A percentile compares a stretch with the other conserved stretches of the same genome.
Evolutionary conservation across 2,329 filamentous ascomycete species (phyloP).

Genomic region (Aspergillus japonicus): DNA sequence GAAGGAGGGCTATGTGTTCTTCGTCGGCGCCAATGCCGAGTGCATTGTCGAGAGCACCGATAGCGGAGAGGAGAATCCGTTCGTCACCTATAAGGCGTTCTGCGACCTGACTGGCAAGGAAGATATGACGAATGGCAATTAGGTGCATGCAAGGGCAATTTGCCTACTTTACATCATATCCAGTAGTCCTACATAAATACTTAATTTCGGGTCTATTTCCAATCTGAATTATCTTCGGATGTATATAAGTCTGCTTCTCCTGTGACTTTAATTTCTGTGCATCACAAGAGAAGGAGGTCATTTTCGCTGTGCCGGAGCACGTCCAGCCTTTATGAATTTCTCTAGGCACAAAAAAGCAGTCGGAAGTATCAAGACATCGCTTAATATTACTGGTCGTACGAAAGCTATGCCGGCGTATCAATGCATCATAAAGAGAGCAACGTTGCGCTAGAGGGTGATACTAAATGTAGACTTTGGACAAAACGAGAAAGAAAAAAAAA

Average conservation of each 20-base stretch:
- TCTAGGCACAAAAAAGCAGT: not conserved
- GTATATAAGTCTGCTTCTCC: too few relatives aligned
- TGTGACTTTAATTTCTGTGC: too few relatives aligned
- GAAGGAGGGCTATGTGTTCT: slow-evolving; percentile 72
- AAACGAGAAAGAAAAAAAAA: slow-evolving; percentile 10
- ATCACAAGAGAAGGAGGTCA: too few relatives aligned
- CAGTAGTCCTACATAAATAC: too few relatives aligned
- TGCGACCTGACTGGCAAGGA: slow-evolving; percentile 69
- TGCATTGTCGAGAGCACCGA: slow-evolving; percentile 68
- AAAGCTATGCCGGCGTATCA: slow-evolving; percentile 20
- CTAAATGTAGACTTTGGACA: not conserved
- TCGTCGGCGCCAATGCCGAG: slow-evolving; percentile 85
- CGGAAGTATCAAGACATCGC: slow-evolving; percentile 5
- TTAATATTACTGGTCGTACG: slow-evolving; percentile 16
- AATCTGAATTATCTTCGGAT: too few relatives aligned
- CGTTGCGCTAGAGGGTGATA: slow-evolving; percentile 9
- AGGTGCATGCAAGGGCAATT: slow-evolving; percentile 7
- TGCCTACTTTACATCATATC: not conserved
- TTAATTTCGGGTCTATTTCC: too few relatives aligned
- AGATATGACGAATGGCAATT: slow-evolving; percentile 37
- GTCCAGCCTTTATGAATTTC: too few relatives aligned
- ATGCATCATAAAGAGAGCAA: slow-evolving; percentile 21
- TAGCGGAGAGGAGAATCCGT: slow-evolving; percentile 62
- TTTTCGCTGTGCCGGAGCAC: not conserved
- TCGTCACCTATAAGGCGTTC: slow-evolving; percentile 91